These are phyloP conservation scores for Taiozyma sp. DNA, from an alignment of 1,139 yeast genomes.

Conservation along the genomic window DNA sequence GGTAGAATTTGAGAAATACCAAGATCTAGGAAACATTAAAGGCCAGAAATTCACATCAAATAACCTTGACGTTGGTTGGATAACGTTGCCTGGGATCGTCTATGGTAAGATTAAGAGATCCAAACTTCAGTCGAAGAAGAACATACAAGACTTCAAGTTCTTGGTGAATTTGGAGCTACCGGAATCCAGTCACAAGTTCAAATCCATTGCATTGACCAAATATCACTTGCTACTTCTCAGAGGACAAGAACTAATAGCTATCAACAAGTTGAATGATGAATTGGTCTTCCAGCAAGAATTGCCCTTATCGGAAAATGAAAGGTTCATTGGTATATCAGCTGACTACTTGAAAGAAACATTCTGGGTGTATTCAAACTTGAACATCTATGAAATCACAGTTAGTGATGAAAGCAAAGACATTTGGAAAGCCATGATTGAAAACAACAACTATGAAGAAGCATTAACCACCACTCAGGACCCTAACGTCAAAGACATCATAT, in stretches of 20 bases:
- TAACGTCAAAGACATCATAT: conserved; percentile 47
- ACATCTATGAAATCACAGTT: conserved; percentile 64
- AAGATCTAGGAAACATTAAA: conserved; percentile 26
- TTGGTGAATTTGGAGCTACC: conserved; percentile 37
- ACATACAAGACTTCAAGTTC: conserved; percentile 30
- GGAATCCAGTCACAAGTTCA: conserved; percentile 28
- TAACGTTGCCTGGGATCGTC: conserved; percentile 40
- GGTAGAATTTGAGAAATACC: conserved; percentile 31
- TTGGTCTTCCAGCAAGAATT: conserved; percentile 38
- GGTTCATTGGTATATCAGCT: conserved; percentile 50
- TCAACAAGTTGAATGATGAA: conserved; percentile 47
- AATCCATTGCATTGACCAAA: conserved; percentile 41
- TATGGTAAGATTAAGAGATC: conserved; percentile 30
- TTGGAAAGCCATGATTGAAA: conserved; percentile 68
- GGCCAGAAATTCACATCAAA: conserved; percentile 29
- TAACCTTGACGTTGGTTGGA: conserved; percentile 37
- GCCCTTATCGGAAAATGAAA: conserved; percentile 33
- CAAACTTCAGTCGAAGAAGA: conserved; percentile 11
- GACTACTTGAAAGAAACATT: conserved; percentile 46
- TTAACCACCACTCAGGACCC: conserved; percentile 41
- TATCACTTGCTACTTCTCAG: conserved; percentile 49
- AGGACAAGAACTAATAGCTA: conserved; percentile 36
- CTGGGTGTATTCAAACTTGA: conserved; percentile 52
- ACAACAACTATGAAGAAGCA: conserved; percentile 67
- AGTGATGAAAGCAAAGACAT: conserved; percentile 68